Evolutionary conservation across 2,329 filamentous ascomycete species (phyloP).

Genomic region (Beauveria pseudobassiana): DNA sequence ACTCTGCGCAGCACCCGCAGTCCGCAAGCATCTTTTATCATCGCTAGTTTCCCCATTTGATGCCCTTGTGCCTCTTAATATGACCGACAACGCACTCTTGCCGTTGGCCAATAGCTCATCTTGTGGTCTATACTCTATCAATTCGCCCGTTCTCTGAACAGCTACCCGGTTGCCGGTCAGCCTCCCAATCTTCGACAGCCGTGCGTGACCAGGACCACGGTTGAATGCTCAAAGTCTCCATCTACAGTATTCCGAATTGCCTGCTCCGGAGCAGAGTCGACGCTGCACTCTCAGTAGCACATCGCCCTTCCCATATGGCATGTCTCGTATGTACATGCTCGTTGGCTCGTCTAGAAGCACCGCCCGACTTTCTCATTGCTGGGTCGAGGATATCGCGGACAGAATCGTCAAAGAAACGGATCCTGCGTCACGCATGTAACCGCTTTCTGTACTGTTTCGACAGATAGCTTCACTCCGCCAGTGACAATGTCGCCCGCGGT

Average conservation of each 20-base stretch:
- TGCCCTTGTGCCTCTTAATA: neutral
- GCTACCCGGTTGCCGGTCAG: neutral
- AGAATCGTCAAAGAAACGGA: neutral
- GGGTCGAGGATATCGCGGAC: neutral
- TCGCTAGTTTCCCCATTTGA: neutral
- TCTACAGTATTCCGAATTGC: slow-evolving; percentile 1
- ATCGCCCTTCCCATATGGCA: too few species aligned
- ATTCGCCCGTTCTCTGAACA: neutral
- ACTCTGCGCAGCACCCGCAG: neutral
- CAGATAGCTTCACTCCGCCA: too few species aligned
- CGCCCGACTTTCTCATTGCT: neutral
- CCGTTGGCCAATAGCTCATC: neutral
- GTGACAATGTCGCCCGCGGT: too few species aligned
- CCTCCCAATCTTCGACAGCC: neutral
- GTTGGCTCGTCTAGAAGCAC: slow-evolving; percentile 6
- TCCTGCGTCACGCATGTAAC: slow-evolving; percentile 2
- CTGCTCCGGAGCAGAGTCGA: slow-evolving; percentile 1
- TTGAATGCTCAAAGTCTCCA: slow-evolving; percentile 1
- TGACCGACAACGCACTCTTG: neutral
- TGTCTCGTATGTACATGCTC: neutral
- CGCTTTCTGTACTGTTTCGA: neutral
- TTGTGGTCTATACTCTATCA: neutral
- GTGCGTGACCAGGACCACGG: slow-evolving; percentile 7
- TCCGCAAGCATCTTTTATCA: neutral
- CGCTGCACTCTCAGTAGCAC: neutral